phyloP scores from a whole-genome alignment of 2,329 filamentous ascomycete species.

The Neonectria neomacrospora region DNA sequence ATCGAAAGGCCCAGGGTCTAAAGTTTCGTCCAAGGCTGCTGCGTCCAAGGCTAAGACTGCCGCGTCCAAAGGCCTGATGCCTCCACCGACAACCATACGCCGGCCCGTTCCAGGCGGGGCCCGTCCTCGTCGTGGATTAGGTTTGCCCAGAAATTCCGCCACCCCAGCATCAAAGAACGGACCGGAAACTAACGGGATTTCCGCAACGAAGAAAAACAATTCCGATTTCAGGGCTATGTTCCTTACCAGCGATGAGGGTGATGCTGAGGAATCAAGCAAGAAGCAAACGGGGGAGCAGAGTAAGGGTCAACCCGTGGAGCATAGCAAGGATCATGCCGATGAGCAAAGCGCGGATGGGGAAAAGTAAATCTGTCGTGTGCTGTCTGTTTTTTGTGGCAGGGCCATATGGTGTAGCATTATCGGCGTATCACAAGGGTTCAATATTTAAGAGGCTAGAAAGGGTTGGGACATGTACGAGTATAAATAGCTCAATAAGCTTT shows the following conservation, averaged over 20 bases:
- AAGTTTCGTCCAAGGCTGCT: neutral
- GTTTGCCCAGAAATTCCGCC: slow-evolving; percentile 51
- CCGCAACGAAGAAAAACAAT: slow-evolving; percentile 60
- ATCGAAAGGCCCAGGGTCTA: slow-evolving; percentile 45
- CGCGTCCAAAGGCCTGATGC: slow-evolving; percentile 52
- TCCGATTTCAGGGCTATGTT: slow-evolving; percentile 69
- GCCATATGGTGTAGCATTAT: slow-evolving; percentile 32
- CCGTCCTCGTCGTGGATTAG: slow-evolving; percentile 56
- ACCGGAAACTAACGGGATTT: slow-evolving; percentile 43
- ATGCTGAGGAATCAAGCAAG: slow-evolving; percentile 20
- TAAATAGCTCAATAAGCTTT: neutral
- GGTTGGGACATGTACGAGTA: slow-evolving; percentile 5
- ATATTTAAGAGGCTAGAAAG: slow-evolving; percentile 1
- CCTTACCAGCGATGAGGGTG: slow-evolving; percentile 43
- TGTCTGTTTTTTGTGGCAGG: slow-evolving; percentile 11
- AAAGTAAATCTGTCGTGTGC: slow-evolving; percentile 16
- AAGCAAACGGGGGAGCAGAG: slow-evolving; percentile 23
- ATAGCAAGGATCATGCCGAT: slow-evolving; percentile 25
- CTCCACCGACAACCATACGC: slow-evolving; percentile 56
- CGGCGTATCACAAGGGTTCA: slow-evolving; percentile 5
- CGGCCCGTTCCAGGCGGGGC: slow-evolving; percentile 55
- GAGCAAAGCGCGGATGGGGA: slow-evolving; percentile 12
- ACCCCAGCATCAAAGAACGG: slow-evolving; percentile 28
- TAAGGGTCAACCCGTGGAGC: slow-evolving; percentile 10
- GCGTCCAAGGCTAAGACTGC: slow-evolving; percentile 16